Evolutionary conservation across 2,329 filamentous ascomycete genomes (phyloP).

Genomic region (Scedosporium aurantiacum): DNA sequence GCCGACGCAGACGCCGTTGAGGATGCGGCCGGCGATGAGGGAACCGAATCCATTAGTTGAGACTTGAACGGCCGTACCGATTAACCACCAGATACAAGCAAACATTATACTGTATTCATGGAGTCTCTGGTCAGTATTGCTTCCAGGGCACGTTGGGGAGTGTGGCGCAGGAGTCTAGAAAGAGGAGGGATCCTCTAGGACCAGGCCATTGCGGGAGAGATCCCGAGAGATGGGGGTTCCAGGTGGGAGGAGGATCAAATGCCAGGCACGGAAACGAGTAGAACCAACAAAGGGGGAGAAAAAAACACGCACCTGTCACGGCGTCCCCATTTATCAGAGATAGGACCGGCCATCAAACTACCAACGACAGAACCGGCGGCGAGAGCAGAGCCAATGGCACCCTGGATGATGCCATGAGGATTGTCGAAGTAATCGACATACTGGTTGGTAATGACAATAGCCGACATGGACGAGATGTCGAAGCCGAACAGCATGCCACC

Average conservation of each 20-base stretch:
- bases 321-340: conserved; percentile 38
- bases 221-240: too few relatives aligned
- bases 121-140: background rate
- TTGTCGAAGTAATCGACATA: conserved; percentile 42
- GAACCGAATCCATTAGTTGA: conserved; percentile 11
- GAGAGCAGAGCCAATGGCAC: conserved; percentile 40
- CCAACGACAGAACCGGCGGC: conserved; percentile 41
- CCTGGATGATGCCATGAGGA: conserved; percentile 33
- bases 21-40: conserved; percentile 42
- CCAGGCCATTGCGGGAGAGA: too few relatives aligned
- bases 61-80: conserved; percentile 13
- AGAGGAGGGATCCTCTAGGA: too few relatives aligned
- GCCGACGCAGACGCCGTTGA: conserved; percentile 56
- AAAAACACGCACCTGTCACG: conserved; percentile 14
- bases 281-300: too few relatives aligned
- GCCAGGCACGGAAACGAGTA: too few relatives aligned
- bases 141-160: too few relatives aligned
- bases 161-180: too few relatives aligned
- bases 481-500: conserved; percentile 39
- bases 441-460: conserved; percentile 39
- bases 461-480: conserved; percentile 47
- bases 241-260: too few relatives aligned
- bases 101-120: conserved; percentile 10
- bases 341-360: conserved; percentile 33
- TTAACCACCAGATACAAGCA: conserved; percentile 14